A percentile compares a stretch with the other conserved stretches of the same genome.
Conservation (phyloP, 2,329 filamentous ascomycete species). For the Ceratocystis lukuohia region DNA sequence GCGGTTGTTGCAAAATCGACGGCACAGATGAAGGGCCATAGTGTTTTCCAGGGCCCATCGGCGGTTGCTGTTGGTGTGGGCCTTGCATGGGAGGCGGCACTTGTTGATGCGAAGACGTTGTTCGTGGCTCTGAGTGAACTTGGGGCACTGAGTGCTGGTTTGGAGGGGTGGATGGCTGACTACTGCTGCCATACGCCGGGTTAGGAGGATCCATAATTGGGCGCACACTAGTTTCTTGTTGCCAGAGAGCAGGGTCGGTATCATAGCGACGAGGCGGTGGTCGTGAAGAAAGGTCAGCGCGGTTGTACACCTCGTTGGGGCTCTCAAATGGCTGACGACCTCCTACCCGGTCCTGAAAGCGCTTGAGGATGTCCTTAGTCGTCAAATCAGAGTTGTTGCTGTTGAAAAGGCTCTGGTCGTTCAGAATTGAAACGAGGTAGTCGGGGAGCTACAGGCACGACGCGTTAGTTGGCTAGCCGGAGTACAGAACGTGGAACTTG, state of each 20-base stretch:
- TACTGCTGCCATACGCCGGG: conserved; percentile 22
- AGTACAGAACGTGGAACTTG: background rate
- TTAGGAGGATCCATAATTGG: conserved; percentile 49
- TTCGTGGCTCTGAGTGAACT: conserved; percentile 15
- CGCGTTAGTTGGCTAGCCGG: conserved; percentile 20
- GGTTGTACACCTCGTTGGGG: conserved; percentile 42
- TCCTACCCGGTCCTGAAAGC: conserved; percentile 66
- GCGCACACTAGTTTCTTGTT: conserved; percentile 71
- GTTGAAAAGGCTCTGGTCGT: conserved; percentile 62
- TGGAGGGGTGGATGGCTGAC: conserved; percentile 18
- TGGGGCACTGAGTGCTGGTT: conserved; percentile 19
- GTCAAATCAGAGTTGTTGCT: conserved; percentile 75
- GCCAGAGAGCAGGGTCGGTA: conserved; percentile 72
- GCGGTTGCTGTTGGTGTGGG: conserved; percentile 9
- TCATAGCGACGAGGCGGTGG: conserved; percentile 56
- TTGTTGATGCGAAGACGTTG: conserved; percentile 14
- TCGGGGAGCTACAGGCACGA: conserved; percentile 60
- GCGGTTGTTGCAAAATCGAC: conserved; percentile 18
- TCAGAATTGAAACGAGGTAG: conserved; percentile 74
- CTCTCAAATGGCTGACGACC: conserved; percentile 45
- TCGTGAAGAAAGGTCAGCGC: conserved; percentile 43
- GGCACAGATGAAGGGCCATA: conserved; percentile 13
- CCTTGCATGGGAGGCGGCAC: conserved; percentile 12
- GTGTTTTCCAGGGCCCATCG: conserved; percentile 8
- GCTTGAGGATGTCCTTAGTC: conserved; percentile 91